Base-by-base conservation (phyloP, 345 rosid species). In the Salix exigua region DNA sequence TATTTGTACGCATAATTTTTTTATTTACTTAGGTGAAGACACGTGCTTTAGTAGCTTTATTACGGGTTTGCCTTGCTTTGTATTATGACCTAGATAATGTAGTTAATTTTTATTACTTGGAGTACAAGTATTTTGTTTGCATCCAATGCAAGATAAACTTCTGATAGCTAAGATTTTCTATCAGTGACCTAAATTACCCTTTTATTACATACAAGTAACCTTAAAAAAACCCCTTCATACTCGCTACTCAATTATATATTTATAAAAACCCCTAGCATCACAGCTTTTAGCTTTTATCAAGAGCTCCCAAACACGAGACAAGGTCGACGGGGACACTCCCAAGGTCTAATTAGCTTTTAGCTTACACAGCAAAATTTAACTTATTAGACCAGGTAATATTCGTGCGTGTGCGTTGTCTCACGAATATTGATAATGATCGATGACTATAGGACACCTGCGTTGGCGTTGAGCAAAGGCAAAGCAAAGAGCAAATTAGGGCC, bases 401-500 rank as follows among this genome's bases (percentile, higher is more conserved):
- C 26, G 17, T 62, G 51, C 61, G 23, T 7, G 10, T n/a, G 61
- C 11, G 60, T 18, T 21, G 60, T 18, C 14, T 26, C 7, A 31
- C 21, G 69, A 38, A 40, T 7, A 40, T 7, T 69, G 74, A 70
- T 13, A 70, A 70, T 4, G 62, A 69, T 58, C 61, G 68, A n/a
- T 16, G 40, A 37, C 23, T 74, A n/a, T 53, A 37, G 18, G 83
- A 81, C 80, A 77, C 86, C 48, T 82, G 81, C 79, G 82, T 87
- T 85, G 88, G 83, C 88, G 88, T 83, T 83, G 77, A 79, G 86
- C 77, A 72, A 82, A 84, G 85, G 79, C 75, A 81, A 82, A 77
- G 80, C 61, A 83, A 72, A 38, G 23, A 55, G 65, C 73, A 80
- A 71, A 75, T 51, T 81, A 21, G 44, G 37, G 37, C 37, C 37